Evolutionary conservation across 768 basidiomycete genomes (phyloP), one percentile per base, ranked within the genome.

Genomic region (Boletus pseudo-olivaceus): DNA sequence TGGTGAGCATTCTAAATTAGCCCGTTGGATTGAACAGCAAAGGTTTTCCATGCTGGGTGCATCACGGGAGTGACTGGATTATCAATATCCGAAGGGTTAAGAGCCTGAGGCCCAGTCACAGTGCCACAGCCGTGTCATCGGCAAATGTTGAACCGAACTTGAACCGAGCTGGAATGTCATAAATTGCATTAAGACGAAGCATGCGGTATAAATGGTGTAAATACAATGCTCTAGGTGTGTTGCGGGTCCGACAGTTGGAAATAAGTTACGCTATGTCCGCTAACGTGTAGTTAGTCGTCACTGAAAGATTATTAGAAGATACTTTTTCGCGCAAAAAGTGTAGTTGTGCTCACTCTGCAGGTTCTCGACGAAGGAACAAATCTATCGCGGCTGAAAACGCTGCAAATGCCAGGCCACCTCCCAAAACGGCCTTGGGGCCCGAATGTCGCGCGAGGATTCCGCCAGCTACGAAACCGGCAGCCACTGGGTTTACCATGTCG

Each of bases 331-430:
- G 7, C 53, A 58, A 45, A 44, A 4, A 39, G 7, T 27, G 23
- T 8, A 11, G 9, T 43, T 3, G 17, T 34, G 72, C 85, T 68
- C 63, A 87, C 90, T 92, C 90, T 65, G 86, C 68, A n/a, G 88
- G 75, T 69, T 92, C 88, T 69, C 88, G 77, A 70, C 88, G 80
- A 55, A 93, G 69, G 71, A 90, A 96, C 27, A 73, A 50, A 70
- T 98, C 96, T 59, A 98, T 95, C 11, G 80, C 93, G 0, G 85
- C 84, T 12, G 94, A 96, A 75, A 98, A 98, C 2, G 88, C 93
- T 12, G 92, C 93, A 66, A 98, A 98, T 1, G 89, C 93, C 9
- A 93, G 57, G 19, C 91, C 96, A 62, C 96, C 96, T 43, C 88
- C 85, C n/a, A 94, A 59, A 17, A 83, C 90, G 15, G 88, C 93